Evolutionary conservation across 257 asterid genomes (phyloP).

Genomic region (Hygrophila difformis): DNA sequence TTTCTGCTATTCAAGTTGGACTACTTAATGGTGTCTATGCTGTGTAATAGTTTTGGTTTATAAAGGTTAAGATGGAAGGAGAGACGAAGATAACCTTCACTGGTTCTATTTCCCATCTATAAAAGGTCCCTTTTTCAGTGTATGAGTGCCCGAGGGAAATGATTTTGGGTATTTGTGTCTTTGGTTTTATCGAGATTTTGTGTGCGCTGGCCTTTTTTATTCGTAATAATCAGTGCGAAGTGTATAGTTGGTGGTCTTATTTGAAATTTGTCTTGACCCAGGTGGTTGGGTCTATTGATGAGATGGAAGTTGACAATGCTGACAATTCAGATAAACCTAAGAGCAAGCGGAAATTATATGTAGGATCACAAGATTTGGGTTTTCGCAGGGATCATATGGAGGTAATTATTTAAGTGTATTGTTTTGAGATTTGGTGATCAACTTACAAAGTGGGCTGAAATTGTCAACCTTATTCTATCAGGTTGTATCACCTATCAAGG

Average conservation of each 20-base stretch:
- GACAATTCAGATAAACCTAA: constrained; percentile 70
- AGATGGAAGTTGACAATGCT: constrained; percentile 78
- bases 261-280: constrained; percentile 18
- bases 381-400: constrained; percentile 92
- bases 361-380: constrained; percentile 90
- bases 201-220: too few relatives aligned
- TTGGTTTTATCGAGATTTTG: too few relatives aligned
- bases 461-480: constrained; percentile 20
- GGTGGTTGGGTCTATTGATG: constrained; percentile 90
- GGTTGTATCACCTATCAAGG: constrained; percentile 85
- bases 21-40: too few relatives aligned
- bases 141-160: too few relatives aligned
- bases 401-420: constrained; percentile 30
- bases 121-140: too few relatives aligned
- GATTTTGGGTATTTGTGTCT: too few relatives aligned
- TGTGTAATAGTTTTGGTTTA: too few relatives aligned
- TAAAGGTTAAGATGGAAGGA: too few relatives aligned
- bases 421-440: constrained; percentile 5
- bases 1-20: too few relatives aligned
- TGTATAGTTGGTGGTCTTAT: neutral
- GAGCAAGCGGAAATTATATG: constrained; percentile 65
- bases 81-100: too few relatives aligned
- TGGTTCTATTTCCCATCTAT: too few relatives aligned
- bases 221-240: too few relatives aligned
- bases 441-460: constrained; percentile 16